Evolutionary conservation across 495 filamentous ascomycete genomes (phyloP).

Genomic region (Xylaria palmicola): DNA sequence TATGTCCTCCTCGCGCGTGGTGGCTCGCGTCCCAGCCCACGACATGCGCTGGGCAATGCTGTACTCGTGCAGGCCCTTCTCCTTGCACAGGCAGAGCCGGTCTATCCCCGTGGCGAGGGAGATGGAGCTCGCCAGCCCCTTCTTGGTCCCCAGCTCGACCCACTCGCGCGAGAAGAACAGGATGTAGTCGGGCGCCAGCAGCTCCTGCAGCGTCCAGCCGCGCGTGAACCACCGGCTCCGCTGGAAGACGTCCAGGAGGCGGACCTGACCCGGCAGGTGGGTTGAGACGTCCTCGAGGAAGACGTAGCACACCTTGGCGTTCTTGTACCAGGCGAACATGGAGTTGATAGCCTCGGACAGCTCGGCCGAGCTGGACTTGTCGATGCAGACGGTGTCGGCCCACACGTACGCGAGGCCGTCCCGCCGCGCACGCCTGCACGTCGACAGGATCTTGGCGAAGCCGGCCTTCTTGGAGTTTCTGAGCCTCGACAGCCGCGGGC

Average conservation of each 20-base stretch:
- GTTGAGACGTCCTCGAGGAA: constrained; percentile 21
- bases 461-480: constrained; percentile 14
- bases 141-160: background rate
- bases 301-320: constrained; percentile 23
- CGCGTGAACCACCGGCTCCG: constrained; percentile 34
- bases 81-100: background rate
- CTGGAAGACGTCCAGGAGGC: constrained; percentile 13
- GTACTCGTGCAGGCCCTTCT: background rate
- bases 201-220: constrained; percentile 40
- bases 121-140: background rate
- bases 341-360: constrained; percentile 32
- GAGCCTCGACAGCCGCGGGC: background rate
- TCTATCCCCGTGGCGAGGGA: constrained; percentile 3
- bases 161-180: constrained; percentile 27
- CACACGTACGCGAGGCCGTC: constrained; percentile 14
- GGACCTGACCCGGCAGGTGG: background rate
- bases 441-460: constrained; percentile 15
- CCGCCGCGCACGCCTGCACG: constrained; percentile 7
- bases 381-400: constrained; percentile 27
- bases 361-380: constrained; percentile 31
- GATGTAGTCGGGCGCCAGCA: constrained; percentile 31
- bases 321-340: constrained; percentile 33
- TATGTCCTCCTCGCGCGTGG: constrained; percentile 20
- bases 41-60: constrained; percentile 16
- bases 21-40: constrained; percentile 17